Percentiles rank a stretch among this genome's conserved stretches.
Evolutionary conservation across 2,329 filamentous ascomycete species (phyloP).

Genomic region (Calycina marina): DNA sequence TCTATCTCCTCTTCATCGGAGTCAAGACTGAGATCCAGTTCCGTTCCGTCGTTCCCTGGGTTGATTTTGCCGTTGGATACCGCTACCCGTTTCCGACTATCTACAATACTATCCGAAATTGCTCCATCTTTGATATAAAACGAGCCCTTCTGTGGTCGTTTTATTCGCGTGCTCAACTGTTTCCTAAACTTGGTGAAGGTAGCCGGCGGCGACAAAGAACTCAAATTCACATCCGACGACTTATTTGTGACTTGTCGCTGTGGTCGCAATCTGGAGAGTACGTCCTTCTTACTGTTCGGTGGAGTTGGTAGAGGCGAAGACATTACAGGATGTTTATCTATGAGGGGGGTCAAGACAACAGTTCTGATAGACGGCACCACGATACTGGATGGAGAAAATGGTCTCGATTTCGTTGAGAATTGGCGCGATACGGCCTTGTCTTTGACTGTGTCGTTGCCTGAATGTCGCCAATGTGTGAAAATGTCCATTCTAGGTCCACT

Average conservation of each 20-base stretch:
- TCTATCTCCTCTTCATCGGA: background rate
- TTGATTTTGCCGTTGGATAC: background rate
- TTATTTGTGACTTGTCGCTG: background rate
- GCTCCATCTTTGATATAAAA: background rate
- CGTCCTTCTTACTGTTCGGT: background rate
- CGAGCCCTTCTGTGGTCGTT: background rate
- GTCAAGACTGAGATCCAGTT: background rate
- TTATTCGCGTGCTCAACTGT: background rate
- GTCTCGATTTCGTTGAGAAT: too few species aligned
- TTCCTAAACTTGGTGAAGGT: background rate
- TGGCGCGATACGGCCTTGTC: background rate
- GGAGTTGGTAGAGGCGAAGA: background rate
- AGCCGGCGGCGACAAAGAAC: background rate
- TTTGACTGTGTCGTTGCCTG: background rate
- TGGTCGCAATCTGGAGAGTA: background rate
- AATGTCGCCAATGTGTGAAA: background rate
- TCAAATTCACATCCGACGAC: background rate
- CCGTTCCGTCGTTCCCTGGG: background rate
- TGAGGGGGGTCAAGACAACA: background rate
- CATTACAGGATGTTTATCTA: background rate
- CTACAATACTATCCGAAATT: background rate
- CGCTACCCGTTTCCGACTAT: background rate
- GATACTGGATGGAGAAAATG: background rate
- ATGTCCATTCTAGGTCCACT: background rate
- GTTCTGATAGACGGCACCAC: background rate